A percentile compares a stretch with the other conserved stretches of the same genome.
These are phyloP conservation scores for Coemansia sp. DNA, from an alignment of 192 early-diverging fungal genomes.

Conservation along the genomic window DNA sequence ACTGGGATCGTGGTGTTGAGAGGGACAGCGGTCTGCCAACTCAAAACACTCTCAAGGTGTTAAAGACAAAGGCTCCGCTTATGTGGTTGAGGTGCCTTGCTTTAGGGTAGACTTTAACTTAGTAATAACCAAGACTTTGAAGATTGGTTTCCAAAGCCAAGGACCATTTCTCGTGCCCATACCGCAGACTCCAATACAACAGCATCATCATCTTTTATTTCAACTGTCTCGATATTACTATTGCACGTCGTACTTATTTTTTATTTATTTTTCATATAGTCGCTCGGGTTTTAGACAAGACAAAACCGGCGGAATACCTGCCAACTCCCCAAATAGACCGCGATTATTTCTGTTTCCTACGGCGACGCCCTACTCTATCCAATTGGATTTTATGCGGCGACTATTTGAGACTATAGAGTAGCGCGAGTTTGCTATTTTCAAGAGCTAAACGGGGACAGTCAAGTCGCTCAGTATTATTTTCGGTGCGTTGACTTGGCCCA, in stretches of 20 bases:
- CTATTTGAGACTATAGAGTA: constrained; percentile 71
- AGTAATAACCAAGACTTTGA: too few relatives aligned
- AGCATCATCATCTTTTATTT: too few relatives aligned
- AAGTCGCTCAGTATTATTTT: constrained; percentile 62
- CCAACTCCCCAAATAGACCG: constrained; percentile 29
- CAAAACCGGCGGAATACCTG: neutral
- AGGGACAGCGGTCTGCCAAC: too few relatives aligned
- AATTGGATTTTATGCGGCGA: constrained; percentile 73
- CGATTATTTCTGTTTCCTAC: constrained; percentile 64
- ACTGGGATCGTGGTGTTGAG: too few relatives aligned
- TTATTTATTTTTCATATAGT: neutral
- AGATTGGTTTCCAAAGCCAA: too few relatives aligned
- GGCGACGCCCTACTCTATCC: constrained; percentile 68
- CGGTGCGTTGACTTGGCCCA: constrained; percentile 81
- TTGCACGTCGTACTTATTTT: neutral
- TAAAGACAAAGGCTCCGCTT: too few relatives aligned
- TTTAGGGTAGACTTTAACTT: too few relatives aligned
- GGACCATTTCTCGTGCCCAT: too few relatives aligned
- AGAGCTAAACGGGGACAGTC: too few relatives aligned
- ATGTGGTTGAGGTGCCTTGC: too few relatives aligned
- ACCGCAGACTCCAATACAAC: too few relatives aligned
- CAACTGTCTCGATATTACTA: neutral
- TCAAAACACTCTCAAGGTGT: too few relatives aligned
- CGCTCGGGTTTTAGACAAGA: neutral
- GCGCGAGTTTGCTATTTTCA: constrained; percentile 10